phyloP scores from a whole-genome alignment of 805 yeast species.

The Metschnikowia similis region DNA sequence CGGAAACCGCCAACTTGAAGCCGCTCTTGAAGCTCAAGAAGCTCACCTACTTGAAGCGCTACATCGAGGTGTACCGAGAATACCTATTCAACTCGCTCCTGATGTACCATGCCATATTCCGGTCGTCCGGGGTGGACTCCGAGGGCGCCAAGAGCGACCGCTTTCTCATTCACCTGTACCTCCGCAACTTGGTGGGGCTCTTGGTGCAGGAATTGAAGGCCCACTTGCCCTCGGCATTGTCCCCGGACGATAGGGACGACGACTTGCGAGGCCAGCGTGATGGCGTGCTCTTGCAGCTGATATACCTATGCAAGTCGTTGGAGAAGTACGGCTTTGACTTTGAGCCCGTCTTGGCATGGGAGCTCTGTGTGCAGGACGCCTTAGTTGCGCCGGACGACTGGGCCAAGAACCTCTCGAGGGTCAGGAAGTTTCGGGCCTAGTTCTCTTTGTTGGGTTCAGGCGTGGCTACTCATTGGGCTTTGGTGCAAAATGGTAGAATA shows the following conservation, averaged over 20 bases:
- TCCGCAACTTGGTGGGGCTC: constrained; percentile 27
- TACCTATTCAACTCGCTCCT: constrained; percentile 70
- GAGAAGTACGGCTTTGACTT: constrained; percentile 69
- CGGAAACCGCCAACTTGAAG: constrained; percentile 52
- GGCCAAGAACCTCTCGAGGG: constrained; percentile 31
- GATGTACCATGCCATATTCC: constrained; percentile 60
- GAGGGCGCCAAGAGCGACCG: constrained; percentile 17
- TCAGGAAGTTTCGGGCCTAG: constrained; percentile 25
- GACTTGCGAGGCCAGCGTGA: constrained; percentile 44
- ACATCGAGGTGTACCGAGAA: constrained; percentile 81
- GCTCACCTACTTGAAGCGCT: constrained; percentile 68
- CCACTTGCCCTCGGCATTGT: constrained; percentile 14
- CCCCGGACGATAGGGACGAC: constrained; percentile 26
- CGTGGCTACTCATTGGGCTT: too few species aligned
- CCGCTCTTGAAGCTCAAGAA: constrained; percentile 53
- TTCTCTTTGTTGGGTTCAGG: neutral
- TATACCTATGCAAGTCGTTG: constrained; percentile 85
- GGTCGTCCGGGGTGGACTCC: constrained; percentile 16
- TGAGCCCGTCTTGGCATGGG: constrained; percentile 47
- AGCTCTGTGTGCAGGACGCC: constrained; percentile 26
- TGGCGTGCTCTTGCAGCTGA: constrained; percentile 73
- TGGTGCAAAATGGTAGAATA: too few species aligned
- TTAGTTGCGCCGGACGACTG: constrained; percentile 32
- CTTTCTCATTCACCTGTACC: constrained; percentile 25
- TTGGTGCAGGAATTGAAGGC: constrained; percentile 20